Conservation (phyloP, 2,329 filamentous ascomycete genomes). For the Plectosphaerella cucumerina region DNA sequence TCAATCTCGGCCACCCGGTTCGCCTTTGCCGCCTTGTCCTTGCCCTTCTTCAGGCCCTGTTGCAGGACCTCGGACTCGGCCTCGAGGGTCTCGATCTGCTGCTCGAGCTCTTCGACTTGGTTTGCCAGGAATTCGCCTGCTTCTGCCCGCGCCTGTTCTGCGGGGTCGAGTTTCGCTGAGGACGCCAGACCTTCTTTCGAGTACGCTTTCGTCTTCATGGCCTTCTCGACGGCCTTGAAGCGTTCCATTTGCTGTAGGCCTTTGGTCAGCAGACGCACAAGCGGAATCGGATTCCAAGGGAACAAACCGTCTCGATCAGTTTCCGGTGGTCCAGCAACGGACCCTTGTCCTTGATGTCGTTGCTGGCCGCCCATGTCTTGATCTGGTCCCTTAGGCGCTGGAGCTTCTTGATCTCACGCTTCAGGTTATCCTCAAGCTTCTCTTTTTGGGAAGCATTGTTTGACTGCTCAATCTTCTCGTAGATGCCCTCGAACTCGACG, state of each 20-base stretch:
- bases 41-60: slow-evolving; percentile 90
- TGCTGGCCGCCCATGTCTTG: slow-evolving; percentile 97
- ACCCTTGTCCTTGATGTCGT: slow-evolving; percentile 99
- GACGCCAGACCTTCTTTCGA: slow-evolving; percentile 95
- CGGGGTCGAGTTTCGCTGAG: slow-evolving; percentile 91
- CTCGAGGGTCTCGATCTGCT: slow-evolving; percentile 88
- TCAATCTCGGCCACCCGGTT: slow-evolving; percentile 88
- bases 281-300: slow-evolving; percentile 12
- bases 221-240: slow-evolving; percentile 99
- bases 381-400: slow-evolving; percentile 97
- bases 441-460: slow-evolving; percentile 94
- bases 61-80: slow-evolving; percentile 85
- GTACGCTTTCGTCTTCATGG: slow-evolving; percentile 99
- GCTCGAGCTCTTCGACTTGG: slow-evolving; percentile 89
- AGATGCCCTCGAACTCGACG: slow-evolving; percentile 85
- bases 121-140: slow-evolving; percentile 78
- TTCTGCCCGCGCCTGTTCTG: slow-evolving; percentile 91
- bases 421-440: slow-evolving; percentile 95
- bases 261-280: slow-evolving; percentile 7
- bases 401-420: slow-evolving; percentile 99
- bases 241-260: slow-evolving; percentile 87
- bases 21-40: slow-evolving; percentile 77
- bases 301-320: slow-evolving; percentile 89
- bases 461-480: slow-evolving; percentile 94
- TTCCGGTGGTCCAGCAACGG: slow-evolving; percentile 90